Conservation (phyloP, 164 flowering plant species). For the Vitis amurensis region DNA sequence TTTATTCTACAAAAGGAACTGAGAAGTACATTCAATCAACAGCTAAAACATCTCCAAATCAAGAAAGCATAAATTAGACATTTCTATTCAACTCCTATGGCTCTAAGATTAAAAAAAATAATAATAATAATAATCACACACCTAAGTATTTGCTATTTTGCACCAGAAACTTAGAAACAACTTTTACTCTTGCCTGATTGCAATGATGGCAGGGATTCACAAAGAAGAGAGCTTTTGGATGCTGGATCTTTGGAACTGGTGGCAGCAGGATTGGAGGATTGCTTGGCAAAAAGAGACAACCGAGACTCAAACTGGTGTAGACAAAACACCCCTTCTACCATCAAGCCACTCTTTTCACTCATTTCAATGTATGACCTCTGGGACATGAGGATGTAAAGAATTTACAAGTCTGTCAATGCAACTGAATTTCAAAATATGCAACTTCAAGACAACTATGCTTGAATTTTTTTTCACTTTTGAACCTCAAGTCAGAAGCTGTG, state of each 20-base stretch:
- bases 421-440: not conserved
- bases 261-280: conserved; percentile 20
- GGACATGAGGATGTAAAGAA: not conserved
- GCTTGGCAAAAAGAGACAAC: conserved; percentile 2
- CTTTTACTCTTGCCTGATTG: conserved; percentile 21
- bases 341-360: not conserved
- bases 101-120: not conserved
- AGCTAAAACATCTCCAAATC: not conserved
- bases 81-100: not conserved
- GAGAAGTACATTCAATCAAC: not conserved
- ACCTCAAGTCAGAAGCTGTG: not conserved
- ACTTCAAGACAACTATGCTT: not conserved
- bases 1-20: not conserved
- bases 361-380: not conserved
- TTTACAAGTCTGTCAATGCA: not conserved
- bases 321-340: not conserved
- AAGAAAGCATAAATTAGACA: not conserved
- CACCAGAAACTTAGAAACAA: not conserved
- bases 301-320: conserved; percentile 22
- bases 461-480: not conserved
- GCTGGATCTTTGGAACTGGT: conserved; percentile 21
- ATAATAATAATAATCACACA: not conserved
- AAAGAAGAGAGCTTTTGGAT: conserved; percentile 20
- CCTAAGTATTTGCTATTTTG: not conserved
- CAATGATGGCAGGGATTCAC: conserved; percentile 19